Conservation (phyloP, 768 basidiomycete species). For the Psilocybe cyanescens region DNA sequence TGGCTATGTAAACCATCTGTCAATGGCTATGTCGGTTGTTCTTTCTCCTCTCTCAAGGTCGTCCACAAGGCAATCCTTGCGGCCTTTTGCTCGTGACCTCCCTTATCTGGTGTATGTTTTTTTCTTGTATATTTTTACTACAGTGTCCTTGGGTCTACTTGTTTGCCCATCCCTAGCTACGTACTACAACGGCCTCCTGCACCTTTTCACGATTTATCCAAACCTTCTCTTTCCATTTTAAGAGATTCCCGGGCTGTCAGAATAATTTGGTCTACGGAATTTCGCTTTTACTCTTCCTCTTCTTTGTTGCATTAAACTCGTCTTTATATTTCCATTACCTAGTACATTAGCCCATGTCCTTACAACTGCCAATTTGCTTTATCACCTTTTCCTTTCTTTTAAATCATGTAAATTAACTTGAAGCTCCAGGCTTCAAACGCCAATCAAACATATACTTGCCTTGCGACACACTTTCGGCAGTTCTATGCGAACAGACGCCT, state of each 20-base stretch:
- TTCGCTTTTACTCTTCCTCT: neutral
- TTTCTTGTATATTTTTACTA: conserved; percentile 4
- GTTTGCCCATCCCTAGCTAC: neutral
- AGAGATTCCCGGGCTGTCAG: neutral
- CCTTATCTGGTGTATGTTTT: neutral
- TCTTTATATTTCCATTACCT: neutral
- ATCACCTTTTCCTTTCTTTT: neutral
- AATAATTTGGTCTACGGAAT: neutral
- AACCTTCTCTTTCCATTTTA: neutral
- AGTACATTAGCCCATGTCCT: neutral
- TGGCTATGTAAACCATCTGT: conserved; percentile 59
- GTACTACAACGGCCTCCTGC: neutral
- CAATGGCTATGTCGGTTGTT: neutral
- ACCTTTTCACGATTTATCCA: neutral
- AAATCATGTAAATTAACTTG: neutral
- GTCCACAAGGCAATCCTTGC: no score
- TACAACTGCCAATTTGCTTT: neutral
- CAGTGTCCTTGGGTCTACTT: neutral
- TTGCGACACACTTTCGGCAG: no score
- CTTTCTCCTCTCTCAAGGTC: no score
- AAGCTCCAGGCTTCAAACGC: neutral
- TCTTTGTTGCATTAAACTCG: neutral
- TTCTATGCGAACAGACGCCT: no score
- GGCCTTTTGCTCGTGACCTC: neutral
- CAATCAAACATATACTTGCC: neutral